Conservation (phyloP, 2,329 filamentous ascomycete genomes). For the Botrytis aclada region DNA sequence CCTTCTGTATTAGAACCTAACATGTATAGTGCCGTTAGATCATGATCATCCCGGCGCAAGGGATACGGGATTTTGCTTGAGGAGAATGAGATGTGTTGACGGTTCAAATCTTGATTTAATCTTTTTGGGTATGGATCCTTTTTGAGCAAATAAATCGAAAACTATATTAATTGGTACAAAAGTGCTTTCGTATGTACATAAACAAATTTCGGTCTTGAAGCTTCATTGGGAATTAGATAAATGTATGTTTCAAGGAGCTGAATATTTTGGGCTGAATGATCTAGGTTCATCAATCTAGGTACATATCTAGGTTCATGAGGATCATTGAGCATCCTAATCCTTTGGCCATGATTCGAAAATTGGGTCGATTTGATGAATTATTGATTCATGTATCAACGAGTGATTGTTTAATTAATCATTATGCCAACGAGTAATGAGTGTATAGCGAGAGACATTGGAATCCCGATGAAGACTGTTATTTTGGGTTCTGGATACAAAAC, state of each 20-base stretch:
- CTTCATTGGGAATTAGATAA: constrained; percentile 12
- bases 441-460: not conserved
- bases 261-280: constrained; percentile 6
- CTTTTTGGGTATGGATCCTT: not conserved
- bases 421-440: not conserved
- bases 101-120: constrained; percentile 5
- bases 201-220: constrained; percentile 16
- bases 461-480: not conserved
- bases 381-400: not conserved
- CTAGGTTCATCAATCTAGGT: not conserved
- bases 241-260: constrained; percentile 12
- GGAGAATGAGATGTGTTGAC: not conserved
- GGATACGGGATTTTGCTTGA: constrained; percentile 18
- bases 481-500: not conserved
- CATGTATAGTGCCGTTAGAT: constrained; percentile 12
- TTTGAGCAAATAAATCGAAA: not conserved
- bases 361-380: not conserved
- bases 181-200: constrained; percentile 3
- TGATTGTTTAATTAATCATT: not conserved
- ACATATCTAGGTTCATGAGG: constrained; percentile 1
- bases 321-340: constrained; percentile 15
- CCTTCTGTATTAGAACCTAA: not conserved
- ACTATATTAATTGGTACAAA: not conserved
- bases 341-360: constrained; percentile 1
- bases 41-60: constrained; percentile 19